Conservation (phyloP, 805 yeast species). For the Diddensiella santjacobensis region DNA sequence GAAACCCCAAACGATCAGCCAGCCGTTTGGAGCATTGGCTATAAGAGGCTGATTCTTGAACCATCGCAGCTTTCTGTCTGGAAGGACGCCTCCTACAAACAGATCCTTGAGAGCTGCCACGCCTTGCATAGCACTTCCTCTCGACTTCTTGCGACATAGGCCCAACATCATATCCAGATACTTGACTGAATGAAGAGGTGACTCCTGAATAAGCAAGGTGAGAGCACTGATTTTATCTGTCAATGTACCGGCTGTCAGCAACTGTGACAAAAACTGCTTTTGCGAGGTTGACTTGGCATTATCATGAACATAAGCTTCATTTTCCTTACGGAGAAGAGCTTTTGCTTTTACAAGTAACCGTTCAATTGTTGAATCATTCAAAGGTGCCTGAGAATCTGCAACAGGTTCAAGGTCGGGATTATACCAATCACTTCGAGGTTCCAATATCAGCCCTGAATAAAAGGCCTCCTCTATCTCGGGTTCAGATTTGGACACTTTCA, state of each 20-base stretch:
- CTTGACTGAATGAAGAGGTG: constrained; percentile 84
- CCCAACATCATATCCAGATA: constrained; percentile 74
- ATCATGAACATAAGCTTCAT: constrained; percentile 64
- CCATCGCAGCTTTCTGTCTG: constrained; percentile 70
- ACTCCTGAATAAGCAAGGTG: constrained; percentile 88
- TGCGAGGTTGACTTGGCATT: constrained; percentile 74
- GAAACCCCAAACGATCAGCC: constrained; percentile 71
- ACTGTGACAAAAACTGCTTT: constrained; percentile 81
- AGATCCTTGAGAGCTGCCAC: constrained; percentile 87
- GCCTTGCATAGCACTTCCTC: constrained; percentile 90
- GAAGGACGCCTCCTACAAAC: constrained; percentile 76
- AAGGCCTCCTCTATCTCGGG: constrained; percentile 15
- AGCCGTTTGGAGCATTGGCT: constrained; percentile 45
- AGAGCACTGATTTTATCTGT: constrained; percentile 93
- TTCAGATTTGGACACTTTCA: constrained; percentile 8
- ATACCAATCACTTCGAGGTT: constrained; percentile 74
- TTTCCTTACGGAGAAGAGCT: constrained; percentile 63
- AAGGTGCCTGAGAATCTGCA: constrained; percentile 22
- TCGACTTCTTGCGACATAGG: constrained; percentile 84
- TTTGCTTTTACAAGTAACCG: constrained; percentile 64
- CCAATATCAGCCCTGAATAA: constrained; percentile 41
- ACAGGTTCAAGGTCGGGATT: constrained; percentile 45
- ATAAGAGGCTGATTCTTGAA: constrained; percentile 72
- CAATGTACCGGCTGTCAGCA: constrained; percentile 87
- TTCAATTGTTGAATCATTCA: constrained; percentile 47